phyloP scores from a whole-genome alignment of 805 yeast species.

The Candida adriatica region DNA sequence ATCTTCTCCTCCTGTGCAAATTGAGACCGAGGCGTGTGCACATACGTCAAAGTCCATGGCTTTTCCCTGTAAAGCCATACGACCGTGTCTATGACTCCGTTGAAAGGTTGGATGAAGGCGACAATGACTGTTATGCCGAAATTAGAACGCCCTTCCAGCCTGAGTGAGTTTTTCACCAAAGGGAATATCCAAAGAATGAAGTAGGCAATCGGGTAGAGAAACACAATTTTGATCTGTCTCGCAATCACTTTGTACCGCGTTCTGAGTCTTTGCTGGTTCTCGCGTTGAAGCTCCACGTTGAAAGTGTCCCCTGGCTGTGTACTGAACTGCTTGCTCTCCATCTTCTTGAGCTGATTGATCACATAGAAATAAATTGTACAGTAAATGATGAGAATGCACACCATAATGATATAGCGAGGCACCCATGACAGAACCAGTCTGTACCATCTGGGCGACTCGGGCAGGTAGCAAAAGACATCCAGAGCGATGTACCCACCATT shows the following conservation, averaged over 20 bases:
- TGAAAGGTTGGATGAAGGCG: conserved; percentile 76
- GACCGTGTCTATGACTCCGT: conserved; percentile 67
- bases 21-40: conserved; percentile 20
- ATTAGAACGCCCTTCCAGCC: conserved; percentile 41
- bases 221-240: conserved; percentile 72
- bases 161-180: conserved; percentile 55
- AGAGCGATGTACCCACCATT: conserved; percentile 51
- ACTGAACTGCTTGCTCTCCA: conserved; percentile 11
- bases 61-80: conserved; percentile 74
- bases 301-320: conserved; percentile 5
- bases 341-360: conserved; percentile 35
- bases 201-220: conserved; percentile 80
- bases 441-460: conserved; percentile 68
- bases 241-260: conserved; percentile 59
- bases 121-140: conserved; percentile 60
- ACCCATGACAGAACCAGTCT: conserved; percentile 73
- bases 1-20: conserved; percentile 22
- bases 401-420: conserved; percentile 63
- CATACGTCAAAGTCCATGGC: conserved; percentile 58
- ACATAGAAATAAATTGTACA: conserved; percentile 69
- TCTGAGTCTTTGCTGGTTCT: conserved; percentile 38
- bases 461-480: conserved; percentile 75
- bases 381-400: conserved; percentile 59
- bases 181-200: conserved; percentile 80
- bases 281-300: conserved; percentile 18